Evolutionary conservation across 1,139 yeast species (phyloP).

Genomic region (Candida smagusa): DNA sequence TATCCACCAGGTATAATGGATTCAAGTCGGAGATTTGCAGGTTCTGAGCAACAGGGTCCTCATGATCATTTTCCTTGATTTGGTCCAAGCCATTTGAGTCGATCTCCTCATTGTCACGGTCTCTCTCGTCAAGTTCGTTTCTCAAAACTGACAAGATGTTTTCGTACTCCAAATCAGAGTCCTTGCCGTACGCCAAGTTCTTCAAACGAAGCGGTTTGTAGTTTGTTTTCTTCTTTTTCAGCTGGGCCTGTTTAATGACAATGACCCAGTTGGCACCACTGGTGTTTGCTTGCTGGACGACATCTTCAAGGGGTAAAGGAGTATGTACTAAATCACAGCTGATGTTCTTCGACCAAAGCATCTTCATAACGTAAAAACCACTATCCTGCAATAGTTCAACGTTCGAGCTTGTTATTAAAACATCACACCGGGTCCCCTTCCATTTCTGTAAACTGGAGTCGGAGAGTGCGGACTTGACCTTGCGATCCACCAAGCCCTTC

Average conservation of each 20-base stretch:
- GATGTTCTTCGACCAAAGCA: conserved; percentile 68
- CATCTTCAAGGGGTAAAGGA: conserved; percentile 58
- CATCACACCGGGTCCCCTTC: conserved; percentile 64
- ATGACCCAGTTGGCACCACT: conserved; percentile 79
- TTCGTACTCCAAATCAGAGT: conserved; percentile 65
- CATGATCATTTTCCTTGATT: conserved; percentile 16
- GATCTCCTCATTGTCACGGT: conserved; percentile 6
- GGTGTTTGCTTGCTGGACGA: conserved; percentile 56
- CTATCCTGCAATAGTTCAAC: conserved; percentile 50
- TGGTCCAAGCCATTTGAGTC: neutral
- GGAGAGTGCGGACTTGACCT: conserved; percentile 7
- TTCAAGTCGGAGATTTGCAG: conserved; percentile 9
- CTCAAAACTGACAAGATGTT: conserved; percentile 56
- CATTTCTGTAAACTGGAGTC: conserved; percentile 17
- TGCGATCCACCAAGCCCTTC: conserved; percentile 28
- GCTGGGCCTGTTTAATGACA: conserved; percentile 57
- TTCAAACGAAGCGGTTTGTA: conserved; percentile 75
- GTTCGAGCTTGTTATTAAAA: conserved; percentile 66
- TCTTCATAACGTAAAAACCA: conserved; percentile 60
- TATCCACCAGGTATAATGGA: conserved; percentile 36
- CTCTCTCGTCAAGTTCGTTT: conserved; percentile 37
- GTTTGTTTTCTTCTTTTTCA: conserved; percentile 33
- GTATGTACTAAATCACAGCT: conserved; percentile 65
- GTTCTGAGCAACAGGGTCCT: conserved; percentile 9
- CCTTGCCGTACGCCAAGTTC: conserved; percentile 56